A percentile compares a stretch with the other conserved stretches of the same genome.
phyloP scores from a whole-genome alignment of 2,329 filamentous ascomycete species.

The Fusarium sp. region DNA sequence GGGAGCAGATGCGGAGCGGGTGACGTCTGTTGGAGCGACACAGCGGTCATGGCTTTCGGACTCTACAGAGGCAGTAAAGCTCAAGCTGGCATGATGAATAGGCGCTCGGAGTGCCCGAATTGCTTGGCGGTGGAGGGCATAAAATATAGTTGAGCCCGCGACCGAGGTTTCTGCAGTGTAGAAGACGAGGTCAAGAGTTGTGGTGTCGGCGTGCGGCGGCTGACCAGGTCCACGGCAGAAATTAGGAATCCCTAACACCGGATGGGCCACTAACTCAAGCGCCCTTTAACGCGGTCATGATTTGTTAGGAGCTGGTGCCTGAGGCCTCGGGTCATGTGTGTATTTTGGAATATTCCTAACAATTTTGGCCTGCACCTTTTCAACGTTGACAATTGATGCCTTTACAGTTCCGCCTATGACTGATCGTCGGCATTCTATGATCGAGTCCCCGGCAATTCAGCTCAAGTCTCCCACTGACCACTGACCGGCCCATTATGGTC shows the following conservation, averaged over 20 bases:
- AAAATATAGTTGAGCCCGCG: not conserved
- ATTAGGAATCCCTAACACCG: constrained; percentile 41
- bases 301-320: not conserved
- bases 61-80: constrained; percentile 8
- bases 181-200: constrained; percentile 27
- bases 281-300: not conserved
- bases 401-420: not conserved
- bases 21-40: constrained; percentile 45
- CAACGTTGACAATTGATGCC: not conserved
- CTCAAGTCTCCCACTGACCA: constrained; percentile 4
- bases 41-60: constrained; percentile 40
- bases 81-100: constrained; percentile 42
- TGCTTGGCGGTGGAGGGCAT: not conserved
- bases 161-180: constrained; percentile 14
- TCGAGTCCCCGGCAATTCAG: not conserved
- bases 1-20: constrained; percentile 39
- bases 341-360: not conserved
- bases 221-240: constrained; percentile 43
- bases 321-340: not conserved
- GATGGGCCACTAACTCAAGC: constrained; percentile 9
- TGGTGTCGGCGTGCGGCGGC: constrained; percentile 35
- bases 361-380: not conserved
- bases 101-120: constrained; percentile 19
- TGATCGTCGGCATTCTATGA: not conserved
- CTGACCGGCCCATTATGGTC: constrained; percentile 4